Evolutionary conservation across 176 grass and related monocot genomes (phyloP).

Genomic region (Oryza meyeriana): DNA sequence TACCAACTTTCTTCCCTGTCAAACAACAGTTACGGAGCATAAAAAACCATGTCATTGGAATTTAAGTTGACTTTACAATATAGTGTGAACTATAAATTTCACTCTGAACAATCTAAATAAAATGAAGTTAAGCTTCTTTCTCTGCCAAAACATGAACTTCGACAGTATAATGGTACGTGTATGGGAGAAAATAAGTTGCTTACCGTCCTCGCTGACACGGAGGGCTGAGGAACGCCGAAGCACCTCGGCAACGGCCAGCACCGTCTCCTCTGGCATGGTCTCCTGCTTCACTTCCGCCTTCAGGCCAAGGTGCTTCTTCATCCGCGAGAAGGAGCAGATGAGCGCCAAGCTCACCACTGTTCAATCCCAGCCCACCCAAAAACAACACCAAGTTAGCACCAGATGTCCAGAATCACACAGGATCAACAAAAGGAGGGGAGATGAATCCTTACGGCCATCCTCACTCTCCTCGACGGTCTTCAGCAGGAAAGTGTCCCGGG

Average conservation of each 20-base stretch:
- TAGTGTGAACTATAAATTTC: background rate
- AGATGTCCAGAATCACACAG: background rate
- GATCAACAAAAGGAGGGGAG: background rate
- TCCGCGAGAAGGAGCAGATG: constrained; percentile 81
- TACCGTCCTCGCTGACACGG: constrained; percentile 72
- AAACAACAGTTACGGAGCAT: background rate
- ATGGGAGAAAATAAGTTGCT: background rate
- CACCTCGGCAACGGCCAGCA: constrained; percentile 65
- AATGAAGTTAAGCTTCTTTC: background rate
- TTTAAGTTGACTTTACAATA: background rate
- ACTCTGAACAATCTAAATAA: background rate
- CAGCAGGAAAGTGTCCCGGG: constrained; percentile 69
- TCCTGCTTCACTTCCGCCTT: constrained; percentile 50
- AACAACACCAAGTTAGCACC: constrained; percentile 2
- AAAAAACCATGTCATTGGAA: background rate
- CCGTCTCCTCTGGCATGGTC: constrained; percentile 39
- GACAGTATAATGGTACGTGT: background rate
- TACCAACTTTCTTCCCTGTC: constrained; percentile 74
- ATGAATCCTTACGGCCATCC: constrained; percentile 66
- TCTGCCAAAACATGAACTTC: background rate
- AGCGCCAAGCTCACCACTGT: constrained; percentile 91
- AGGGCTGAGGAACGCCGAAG: constrained; percentile 56
- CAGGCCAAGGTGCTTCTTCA: constrained; percentile 69
- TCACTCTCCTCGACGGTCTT: constrained; percentile 61
- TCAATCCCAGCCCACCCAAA: background rate